Percentiles rank a stretch among this genome's conserved stretches.
Conservation (phyloP, 2,329 filamentous ascomycete genomes). For the Aureobasidium vineae region DNA sequence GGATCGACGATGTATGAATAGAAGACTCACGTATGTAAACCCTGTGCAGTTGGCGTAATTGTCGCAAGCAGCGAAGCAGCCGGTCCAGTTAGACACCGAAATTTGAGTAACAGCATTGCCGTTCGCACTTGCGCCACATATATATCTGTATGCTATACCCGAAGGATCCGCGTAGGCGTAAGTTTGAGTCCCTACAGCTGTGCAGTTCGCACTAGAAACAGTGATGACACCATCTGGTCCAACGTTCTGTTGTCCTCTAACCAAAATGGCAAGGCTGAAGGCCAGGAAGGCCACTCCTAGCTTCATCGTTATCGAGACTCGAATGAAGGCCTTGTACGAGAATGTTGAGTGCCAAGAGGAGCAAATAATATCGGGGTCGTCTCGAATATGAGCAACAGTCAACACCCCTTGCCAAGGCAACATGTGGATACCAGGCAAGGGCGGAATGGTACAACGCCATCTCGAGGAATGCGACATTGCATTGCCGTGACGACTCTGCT, state of each 20-base stretch:
- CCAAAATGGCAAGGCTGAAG: background rate
- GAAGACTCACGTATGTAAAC: too few relatives aligned
- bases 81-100: too few relatives aligned
- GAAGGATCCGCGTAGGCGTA: background rate
- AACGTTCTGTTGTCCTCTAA: background rate
- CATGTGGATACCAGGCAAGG: background rate
- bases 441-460: background rate
- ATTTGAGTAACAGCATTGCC: background rate
- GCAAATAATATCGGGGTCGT: background rate
- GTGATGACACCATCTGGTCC: constrained; percentile 2
- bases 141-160: background rate
- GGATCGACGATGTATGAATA: too few relatives aligned
- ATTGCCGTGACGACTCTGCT: background rate
- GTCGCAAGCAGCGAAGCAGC: too few relatives aligned
- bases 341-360: background rate
- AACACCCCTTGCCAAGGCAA: constrained; percentile 2
- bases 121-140: background rate
- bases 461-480: background rate
- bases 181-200: background rate
- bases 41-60: too few relatives aligned
- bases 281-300: background rate
- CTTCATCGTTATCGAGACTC: background rate
- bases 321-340: background rate
- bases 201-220: background rate
- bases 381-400: background rate